These are phyloP conservation scores for Cucurbita ficifolia DNA, from an alignment of 306 rosid species.

Conservation along the genomic window DNA sequence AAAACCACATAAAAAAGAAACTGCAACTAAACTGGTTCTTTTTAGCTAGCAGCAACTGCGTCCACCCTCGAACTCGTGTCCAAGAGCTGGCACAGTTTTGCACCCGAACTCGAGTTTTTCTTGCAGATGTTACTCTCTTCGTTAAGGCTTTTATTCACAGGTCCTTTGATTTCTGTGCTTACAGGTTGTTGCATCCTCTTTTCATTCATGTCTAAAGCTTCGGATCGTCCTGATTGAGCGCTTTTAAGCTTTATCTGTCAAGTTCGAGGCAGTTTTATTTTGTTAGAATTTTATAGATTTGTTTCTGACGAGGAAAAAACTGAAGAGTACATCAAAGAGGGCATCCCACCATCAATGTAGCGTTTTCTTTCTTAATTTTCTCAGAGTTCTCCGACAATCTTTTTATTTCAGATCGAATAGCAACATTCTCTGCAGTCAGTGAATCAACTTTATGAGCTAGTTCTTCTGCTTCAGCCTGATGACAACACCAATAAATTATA, in stretches of 20 bases:
- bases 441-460: constrained; percentile 59
- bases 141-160: constrained; percentile 36
- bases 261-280: constrained; percentile 1
- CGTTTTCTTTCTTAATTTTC: constrained; percentile 64
- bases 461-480: constrained; percentile 83
- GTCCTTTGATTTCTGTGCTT: constrained; percentile 58
- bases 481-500: not conserved
- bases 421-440: constrained; percentile 38
- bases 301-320: not conserved
- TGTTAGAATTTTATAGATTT: not conserved
- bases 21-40: constrained; percentile 16
- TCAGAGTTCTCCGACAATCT: constrained; percentile 47
- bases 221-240: constrained; percentile 36
- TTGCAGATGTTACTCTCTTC: constrained; percentile 49
- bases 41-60: constrained; percentile 77
- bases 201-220: constrained; percentile 33
- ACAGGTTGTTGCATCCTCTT: constrained; percentile 39
- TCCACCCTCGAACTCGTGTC: constrained; percentile 71
- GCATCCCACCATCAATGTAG: constrained; percentile 39
- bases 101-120: constrained; percentile 47
- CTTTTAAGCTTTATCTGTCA: constrained; percentile 61
- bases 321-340: not conserved
- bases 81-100: constrained; percentile 80
- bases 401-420: constrained; percentile 53
- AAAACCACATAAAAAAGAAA: constrained; percentile 49